Evolutionary conservation across 768 basidiomycete genomes (phyloP).

Genomic region (Crepidotus variabilis): DNA sequence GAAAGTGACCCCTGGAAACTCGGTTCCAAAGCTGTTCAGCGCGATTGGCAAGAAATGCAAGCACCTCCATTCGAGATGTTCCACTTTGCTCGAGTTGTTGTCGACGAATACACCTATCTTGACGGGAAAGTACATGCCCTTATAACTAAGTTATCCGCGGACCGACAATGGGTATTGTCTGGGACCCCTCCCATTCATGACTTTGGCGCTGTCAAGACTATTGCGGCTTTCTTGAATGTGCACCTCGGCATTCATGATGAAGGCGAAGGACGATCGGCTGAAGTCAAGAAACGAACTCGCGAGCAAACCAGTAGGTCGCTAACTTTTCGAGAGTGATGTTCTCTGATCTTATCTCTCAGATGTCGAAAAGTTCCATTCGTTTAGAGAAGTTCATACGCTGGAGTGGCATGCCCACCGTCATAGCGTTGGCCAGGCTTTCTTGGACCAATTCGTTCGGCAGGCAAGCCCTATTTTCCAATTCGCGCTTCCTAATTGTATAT

Average conservation of each 20-base stretch:
- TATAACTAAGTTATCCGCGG: conserved; percentile 71
- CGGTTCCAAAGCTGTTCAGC: conserved; percentile 51
- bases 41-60: conserved; percentile 76
- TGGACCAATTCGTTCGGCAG: conserved; percentile 82
- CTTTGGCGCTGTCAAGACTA: conserved; percentile 87
- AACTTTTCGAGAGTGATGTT: neutral
- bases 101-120: conserved; percentile 94
- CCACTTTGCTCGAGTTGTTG: conserved; percentile 83
- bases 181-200: conserved; percentile 93
- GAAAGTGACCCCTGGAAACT: conserved; percentile 81
- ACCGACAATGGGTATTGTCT: conserved; percentile 92
- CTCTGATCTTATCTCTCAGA: conserved; percentile 38
- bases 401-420: conserved; percentile 93
- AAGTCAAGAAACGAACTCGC: conserved; percentile 74
- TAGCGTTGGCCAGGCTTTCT: conserved; percentile 74
- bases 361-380: conserved; percentile 93
- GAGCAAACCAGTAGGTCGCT: conserved; percentile 70
- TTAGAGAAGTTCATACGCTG: conserved; percentile 87
- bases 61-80: conserved; percentile 90
- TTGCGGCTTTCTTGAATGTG: conserved; percentile 82
- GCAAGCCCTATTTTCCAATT: conserved; percentile 33
- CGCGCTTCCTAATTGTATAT: neutral
- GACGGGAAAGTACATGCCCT: conserved; percentile 76
- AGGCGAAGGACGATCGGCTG: conserved; percentile 69
- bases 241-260: conserved; percentile 92